Conservation (phyloP, 2,329 filamentous ascomycete genomes). For the Eutypella sp. region DNA sequence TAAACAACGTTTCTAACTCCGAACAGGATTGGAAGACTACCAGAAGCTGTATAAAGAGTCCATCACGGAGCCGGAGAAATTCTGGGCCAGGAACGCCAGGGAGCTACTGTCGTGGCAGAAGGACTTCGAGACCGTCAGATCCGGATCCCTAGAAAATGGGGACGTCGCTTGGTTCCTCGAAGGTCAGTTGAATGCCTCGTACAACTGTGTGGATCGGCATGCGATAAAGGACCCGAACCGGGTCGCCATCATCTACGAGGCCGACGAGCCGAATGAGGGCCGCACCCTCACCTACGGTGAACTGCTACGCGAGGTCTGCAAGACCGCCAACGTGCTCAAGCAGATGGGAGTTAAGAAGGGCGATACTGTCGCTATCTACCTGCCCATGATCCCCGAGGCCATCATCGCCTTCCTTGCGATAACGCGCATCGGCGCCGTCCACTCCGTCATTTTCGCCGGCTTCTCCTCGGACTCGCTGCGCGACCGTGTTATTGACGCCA, state of each 20-base stretch:
- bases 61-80: slow-evolving; percentile 80
- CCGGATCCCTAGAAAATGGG: slow-evolving; percentile 70
- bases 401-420: slow-evolving; percentile 88
- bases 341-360: slow-evolving; percentile 96
- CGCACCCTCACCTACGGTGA: slow-evolving; percentile 90
- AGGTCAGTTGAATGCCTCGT: slow-evolving; percentile 89
- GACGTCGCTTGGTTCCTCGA: slow-evolving; percentile 94
- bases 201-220: slow-evolving; percentile 96
- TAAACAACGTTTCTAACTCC: slow-evolving; percentile 19
- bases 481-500: slow-evolving; percentile 87
- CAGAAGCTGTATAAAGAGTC: slow-evolving; percentile 72
- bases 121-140: slow-evolving; percentile 86
- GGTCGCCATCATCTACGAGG: slow-evolving; percentile 97
- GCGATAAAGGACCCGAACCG: slow-evolving; percentile 91
- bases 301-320: slow-evolving; percentile 86
- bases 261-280: slow-evolving; percentile 82
- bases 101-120: slow-evolving; percentile 86
- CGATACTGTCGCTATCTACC: slow-evolving; percentile 93
- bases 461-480: slow-evolving; percentile 96
- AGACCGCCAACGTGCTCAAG: slow-evolving; percentile 81
- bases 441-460: slow-evolving; percentile 96
- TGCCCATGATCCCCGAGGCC: slow-evolving; percentile 98
- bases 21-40: slow-evolving; percentile 59
- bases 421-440: slow-evolving; percentile 85
- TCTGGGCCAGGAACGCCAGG: slow-evolving; percentile 82